Percentiles rank a stretch among this genome's conserved stretches.
Conservation (phyloP, 1,139 yeast species). For the Zhuliangozyma parablackwelliae region DNA sequence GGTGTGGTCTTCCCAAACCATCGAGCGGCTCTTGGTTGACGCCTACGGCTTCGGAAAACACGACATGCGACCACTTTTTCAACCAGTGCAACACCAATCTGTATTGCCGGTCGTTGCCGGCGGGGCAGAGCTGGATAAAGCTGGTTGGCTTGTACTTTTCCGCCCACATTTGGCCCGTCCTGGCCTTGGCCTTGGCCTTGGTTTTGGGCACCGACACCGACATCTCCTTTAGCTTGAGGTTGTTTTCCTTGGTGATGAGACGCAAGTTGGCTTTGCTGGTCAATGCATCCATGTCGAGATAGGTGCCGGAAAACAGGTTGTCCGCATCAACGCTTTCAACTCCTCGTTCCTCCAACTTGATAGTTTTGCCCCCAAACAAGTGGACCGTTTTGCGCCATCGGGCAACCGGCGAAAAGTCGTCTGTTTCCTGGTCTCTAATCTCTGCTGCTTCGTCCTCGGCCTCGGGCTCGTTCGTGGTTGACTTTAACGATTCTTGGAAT, state of each 20-base stretch:
- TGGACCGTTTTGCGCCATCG: too few species aligned
- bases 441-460: too few species aligned
- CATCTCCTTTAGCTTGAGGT: constrained; percentile 8
- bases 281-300: constrained; percentile 29
- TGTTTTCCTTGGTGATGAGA: constrained; percentile 19
- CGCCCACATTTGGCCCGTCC: constrained; percentile 46
- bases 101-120: constrained; percentile 82
- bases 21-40: constrained; percentile 31
- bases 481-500: too few species aligned
- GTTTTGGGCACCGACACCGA: background rate
- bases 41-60: constrained; percentile 39
- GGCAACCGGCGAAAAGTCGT: too few species aligned
- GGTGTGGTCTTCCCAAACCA: constrained; percentile 64
- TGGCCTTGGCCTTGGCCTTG: background rate
- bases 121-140: constrained; percentile 57
- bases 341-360: constrained; percentile 17
- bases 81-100: constrained; percentile 74
- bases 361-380: constrained; percentile 21
- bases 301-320: constrained; percentile 9
- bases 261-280: constrained; percentile 25
- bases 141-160: constrained; percentile 80
- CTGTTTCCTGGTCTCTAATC: too few species aligned
- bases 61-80: constrained; percentile 71
- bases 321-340: constrained; percentile 1
- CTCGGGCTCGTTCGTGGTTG: too few species aligned